Conservation (phyloP, 331 rosid species). For the Malus hybrid region DNA sequence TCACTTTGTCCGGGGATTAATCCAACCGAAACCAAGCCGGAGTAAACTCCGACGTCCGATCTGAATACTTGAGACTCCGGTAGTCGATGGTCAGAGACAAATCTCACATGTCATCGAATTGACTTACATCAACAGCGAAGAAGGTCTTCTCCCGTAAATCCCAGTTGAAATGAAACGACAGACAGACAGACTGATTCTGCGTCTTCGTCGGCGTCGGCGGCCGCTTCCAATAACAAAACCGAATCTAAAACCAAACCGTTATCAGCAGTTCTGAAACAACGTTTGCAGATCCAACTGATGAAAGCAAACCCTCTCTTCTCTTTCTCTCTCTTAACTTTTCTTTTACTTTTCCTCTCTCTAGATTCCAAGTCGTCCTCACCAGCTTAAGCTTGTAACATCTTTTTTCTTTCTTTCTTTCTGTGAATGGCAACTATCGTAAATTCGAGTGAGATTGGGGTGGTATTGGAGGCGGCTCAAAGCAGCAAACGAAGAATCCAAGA, state of each 20-base stretch:
- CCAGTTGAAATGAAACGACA: not conserved
- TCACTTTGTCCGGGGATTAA: not conserved
- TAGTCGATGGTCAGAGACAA: not conserved
- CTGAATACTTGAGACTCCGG: not conserved
- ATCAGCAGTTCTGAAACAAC: not conserved
- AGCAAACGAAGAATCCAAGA: conserved; percentile 38
- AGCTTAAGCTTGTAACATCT: not conserved
- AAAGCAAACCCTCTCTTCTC: not conserved
- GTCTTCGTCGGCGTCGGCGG: not conserved
- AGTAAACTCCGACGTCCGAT: not conserved
- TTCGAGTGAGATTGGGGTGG: not conserved
- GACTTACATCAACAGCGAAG: not conserved
- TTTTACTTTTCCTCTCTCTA: not conserved
- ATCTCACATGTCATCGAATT: not conserved
- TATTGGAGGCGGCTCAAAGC: conserved; percentile 8
- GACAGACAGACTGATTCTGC: not conserved
- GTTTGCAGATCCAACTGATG: not conserved
- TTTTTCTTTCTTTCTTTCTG: conserved; percentile 6
- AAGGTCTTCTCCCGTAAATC: not conserved
- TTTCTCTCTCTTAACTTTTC: not conserved
- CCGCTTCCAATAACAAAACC: not conserved
- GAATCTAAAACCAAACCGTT: conserved; percentile 1
- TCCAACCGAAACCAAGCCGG: not conserved
- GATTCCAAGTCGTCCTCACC: not conserved
- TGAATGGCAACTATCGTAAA: conserved; percentile 39